Conservation (phyloP, 805 yeast species). For the Zygosaccharomyces lentus region DNA sequence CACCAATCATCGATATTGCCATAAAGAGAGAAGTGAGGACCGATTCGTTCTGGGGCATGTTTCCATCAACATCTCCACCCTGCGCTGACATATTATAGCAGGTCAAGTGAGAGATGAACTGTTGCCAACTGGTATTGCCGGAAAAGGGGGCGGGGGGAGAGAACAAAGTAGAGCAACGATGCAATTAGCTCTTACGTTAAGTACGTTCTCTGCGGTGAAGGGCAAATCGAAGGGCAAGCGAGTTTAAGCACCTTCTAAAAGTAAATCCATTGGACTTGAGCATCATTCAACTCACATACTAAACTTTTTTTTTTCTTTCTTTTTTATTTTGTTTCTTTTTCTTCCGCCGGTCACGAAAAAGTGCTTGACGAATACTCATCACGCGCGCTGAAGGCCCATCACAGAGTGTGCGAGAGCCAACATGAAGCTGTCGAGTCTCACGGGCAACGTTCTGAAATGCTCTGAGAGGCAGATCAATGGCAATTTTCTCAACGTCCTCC, state of each 20-base stretch:
- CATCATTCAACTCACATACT: background rate
- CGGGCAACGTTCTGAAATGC: constrained; percentile 25
- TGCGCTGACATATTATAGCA: constrained; percentile 2
- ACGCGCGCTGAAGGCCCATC: constrained; percentile 10
- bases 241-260: background rate
- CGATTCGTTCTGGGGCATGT: constrained; percentile 8
- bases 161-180: too few relatives aligned
- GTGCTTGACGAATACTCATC: background rate
- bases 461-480: constrained; percentile 32
- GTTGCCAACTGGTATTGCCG: background rate
- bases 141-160: too few relatives aligned
- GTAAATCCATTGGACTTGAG: background rate
- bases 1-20: constrained; percentile 85
- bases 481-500: constrained; percentile 30
- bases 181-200: too few relatives aligned
- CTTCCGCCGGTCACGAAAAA: background rate
- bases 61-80: constrained; percentile 1
- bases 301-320: background rate
- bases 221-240: background rate
- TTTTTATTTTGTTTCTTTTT: constrained; percentile 1
- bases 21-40: constrained; percentile 54
- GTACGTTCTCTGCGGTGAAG: background rate
- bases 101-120: constrained; percentile 5
- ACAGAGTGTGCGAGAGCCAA: constrained; percentile 24
- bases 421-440: constrained; percentile 22